Evolutionary conservation across 2,329 filamentous ascomycete genomes (phyloP), one percentile per base, ranked within the genome.

Genomic region (Tolypocladium pustulatum): DNA sequence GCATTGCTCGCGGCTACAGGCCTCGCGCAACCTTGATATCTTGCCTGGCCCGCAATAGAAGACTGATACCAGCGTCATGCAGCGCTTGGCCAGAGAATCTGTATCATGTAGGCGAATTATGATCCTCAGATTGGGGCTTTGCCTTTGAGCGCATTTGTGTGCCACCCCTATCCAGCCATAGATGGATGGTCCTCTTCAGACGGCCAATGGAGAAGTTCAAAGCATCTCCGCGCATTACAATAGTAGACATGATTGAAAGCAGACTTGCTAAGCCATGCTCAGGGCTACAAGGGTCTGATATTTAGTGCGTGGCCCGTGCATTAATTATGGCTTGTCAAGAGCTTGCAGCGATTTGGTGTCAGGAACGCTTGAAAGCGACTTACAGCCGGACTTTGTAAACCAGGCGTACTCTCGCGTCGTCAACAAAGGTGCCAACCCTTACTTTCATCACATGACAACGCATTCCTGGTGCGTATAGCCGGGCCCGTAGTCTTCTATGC

Each of bases 401-500:
- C 46, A 17, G 20, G 46, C 8, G 20, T n/a, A 8, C 38, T 9
- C 22, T 32, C 4, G 4, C 12, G 27, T 32, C 27, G 17, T 32
- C 46, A 3, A 6, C 17, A 3, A 30, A 13, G 25, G 27, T 12
- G 10, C 17, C 17, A 0, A 17, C 9, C 10, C 4, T 15, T 32
- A 20, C 22, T 34, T 38, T 36, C 20, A 43, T 72, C 65, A 84
- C 86, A 89, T 88, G 46, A 88, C 68, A 30, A 68, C 67, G 66
- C 87, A 90, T 61, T 80, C 78, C 41, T 77, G 75, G 61, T 80
- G 78, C 58, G 78, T 81, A 69, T 89, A 89, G 54, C 78, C 75
- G 56, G 85, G 82, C 1, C 88, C 89, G 66, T 87, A 90, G 62
- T 86, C 78, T 69, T 91, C 89, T 57, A 86, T 79, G 5, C 87